Evolutionary conservation across 495 filamentous ascomycete species (phyloP), one percentile per base, ranked within the genome.

Genomic region (Daldinia caldariorum): DNA sequence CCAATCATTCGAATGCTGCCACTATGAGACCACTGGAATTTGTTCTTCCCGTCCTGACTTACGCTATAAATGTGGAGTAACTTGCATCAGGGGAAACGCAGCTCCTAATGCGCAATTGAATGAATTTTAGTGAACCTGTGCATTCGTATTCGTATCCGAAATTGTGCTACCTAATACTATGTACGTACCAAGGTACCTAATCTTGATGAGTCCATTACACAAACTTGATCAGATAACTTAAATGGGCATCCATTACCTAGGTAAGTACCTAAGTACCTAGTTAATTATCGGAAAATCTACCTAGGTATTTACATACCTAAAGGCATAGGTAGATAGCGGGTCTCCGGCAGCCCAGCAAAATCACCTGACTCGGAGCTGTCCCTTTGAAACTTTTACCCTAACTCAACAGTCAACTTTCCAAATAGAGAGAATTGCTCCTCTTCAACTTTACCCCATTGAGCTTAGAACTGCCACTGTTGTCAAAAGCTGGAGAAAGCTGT

Each of bases 21-120:
- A 76, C 66, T 59, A 78, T 78, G 72, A 78, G 61, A 54, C 74
- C 74, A 78, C 74, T 70, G 70, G 74, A 66, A 72, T 61, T 73
- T 43, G 67, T 66, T 59, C 34, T 78, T 70, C 71, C 76, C 70
- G 70, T 68, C 39, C 69, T 53, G 41, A 1, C 62, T 39, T 16
- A 37, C 31, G 49, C 41, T 18, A 16, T 16, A 20, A 39, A 13
- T 67, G 58, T 71, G 63, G 69, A 54, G 58, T 63, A 47, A 38
- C 2, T 13, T 57, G 43, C n/a, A 20, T n/a, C 47, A 63, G 61
- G 67, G 67, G 62, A 37, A 37, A 22, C 43, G 20, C 9, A 22
- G 20, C 43, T 47, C 18, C 18, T 47, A 37, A 51, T 38, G 60
- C 47, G 54, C 56, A 60, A 9, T 31, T 50, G 3, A 50, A 2